phyloP scores from a whole-genome alignment of 768 basidiomycete genomes.

The Polyporus arcularius region DNA sequence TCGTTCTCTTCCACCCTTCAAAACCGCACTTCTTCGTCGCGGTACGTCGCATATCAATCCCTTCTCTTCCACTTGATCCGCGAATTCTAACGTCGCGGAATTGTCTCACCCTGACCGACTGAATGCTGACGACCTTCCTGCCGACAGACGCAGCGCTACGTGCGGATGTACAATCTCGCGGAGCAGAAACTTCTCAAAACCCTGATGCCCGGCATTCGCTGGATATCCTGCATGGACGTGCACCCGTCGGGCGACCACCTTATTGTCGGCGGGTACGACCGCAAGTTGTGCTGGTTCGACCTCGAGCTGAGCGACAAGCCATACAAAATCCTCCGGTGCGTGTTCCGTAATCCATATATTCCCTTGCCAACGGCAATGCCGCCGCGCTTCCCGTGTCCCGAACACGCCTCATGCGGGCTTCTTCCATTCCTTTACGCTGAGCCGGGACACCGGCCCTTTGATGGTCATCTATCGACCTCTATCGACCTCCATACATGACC shows the following conservation, averaged over 20 bases:
- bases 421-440: neutral
- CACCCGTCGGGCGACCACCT: constrained; percentile 96
- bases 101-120: neutral
- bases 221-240: constrained; percentile 97
- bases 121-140: neutral
- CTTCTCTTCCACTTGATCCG: constrained; percentile 2
- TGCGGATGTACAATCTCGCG: constrained; percentile 91
- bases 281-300: constrained; percentile 98
- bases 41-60: constrained; percentile 47
- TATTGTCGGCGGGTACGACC: constrained; percentile 96
- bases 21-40: constrained; percentile 98
- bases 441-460: too few species aligned
- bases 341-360: constrained; percentile 14
- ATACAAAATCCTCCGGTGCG: constrained; percentile 91
- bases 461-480: too few species aligned
- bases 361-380: neutral
- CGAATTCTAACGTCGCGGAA: too few species aligned
- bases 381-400: neutral
- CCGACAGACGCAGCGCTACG: constrained; percentile 89
- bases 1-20: constrained; percentile 90
- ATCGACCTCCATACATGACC: neutral
- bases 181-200: constrained; percentile 94
- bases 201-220: constrained; percentile 90
- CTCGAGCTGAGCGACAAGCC: constrained; percentile 95
- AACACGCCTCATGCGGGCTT: neutral